Evolutionary conservation across 768 basidiomycete genomes (phyloP), one percentile per base, ranked within the genome.

Genomic region (Xerocomellus intermedius): DNA sequence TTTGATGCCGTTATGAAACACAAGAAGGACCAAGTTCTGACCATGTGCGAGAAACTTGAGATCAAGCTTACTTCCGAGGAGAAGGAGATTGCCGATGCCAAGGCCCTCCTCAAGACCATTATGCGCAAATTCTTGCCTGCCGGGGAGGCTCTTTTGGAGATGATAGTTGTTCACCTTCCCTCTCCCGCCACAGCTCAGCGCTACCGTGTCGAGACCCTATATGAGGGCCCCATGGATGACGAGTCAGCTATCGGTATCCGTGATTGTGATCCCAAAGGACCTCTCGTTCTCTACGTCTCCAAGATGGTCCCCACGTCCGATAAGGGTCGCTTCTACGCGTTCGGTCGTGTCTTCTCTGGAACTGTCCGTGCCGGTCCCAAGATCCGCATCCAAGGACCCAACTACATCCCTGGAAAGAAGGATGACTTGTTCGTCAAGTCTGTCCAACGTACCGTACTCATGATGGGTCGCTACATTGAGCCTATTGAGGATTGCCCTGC

Each of bases 291-390:
- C 60, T 99, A 99, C 77, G 82, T 99, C 77, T 98, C 97, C 64
- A 98, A 98, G 86, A 98, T 99, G 97, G 97, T 98, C 67, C 97
- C 97, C 59, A 98, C 97, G 39, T 97, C 97, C 64, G 97, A 99
- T 76, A 98, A 98, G 79, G 97, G 97, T 69, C 94, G 97, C 57
- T 99, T 98, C 90, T 98, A 98, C 76, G 97, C 97, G 58, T 99
- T 99, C 75, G 97, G 97, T 76, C 97, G 97, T 83, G 88, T 99
- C 79, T 99, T 99, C 84, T 91, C 97, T 60, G 97, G 97, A 69
- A 98, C 94, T 58, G 94, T 98, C 69, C 87, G 84, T 64, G 85
- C 97, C 54, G 97, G 97, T 52, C 97, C 97, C 69, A 99, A 99
- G 79, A 85, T 98, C 77, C 94, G 97, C 69, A 98, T 99, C 67